Evolutionary conservation across 1,139 yeast genomes (phyloP).

Genomic region (Candida frijolesensis): DNA sequence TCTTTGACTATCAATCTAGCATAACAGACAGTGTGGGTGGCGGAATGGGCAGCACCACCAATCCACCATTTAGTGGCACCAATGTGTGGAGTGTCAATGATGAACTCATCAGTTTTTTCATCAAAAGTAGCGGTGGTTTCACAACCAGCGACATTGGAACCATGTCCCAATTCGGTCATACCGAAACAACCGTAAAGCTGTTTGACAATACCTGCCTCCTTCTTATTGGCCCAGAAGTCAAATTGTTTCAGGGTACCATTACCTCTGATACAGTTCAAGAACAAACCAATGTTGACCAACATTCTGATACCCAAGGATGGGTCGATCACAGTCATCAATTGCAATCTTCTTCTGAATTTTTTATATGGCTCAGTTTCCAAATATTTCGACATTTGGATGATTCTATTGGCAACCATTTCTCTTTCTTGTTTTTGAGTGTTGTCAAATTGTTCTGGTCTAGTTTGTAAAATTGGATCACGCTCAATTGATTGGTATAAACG

Average conservation of each 20-base stretch:
- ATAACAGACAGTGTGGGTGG: conserved; percentile 79
- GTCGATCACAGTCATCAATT: conserved; percentile 47
- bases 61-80: conserved; percentile 99
- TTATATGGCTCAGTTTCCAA: conserved; percentile 44
- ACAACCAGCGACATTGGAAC: conserved; percentile 88
- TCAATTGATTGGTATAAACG: conserved; percentile 47
- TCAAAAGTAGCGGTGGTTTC: conserved; percentile 91
- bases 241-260: conserved; percentile 56
- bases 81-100: conserved; percentile 82
- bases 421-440: conserved; percentile 44
- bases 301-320: conserved; percentile 53
- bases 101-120: conserved; percentile 62
- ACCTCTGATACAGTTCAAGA: conserved; percentile 48
- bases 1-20: conserved; percentile 83
- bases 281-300: conserved; percentile 55
- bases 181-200: conserved; percentile 88
- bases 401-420: conserved; percentile 44
- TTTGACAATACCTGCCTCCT: conserved; percentile 67
- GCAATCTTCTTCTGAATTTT: conserved; percentile 40
- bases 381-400: conserved; percentile 45
- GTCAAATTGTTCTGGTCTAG: conserved; percentile 42
- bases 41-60: conserved; percentile 95
- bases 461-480: conserved; percentile 49
- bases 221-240: conserved; percentile 72
- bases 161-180: conserved; percentile 94